Percentiles rank a stretch among this genome's conserved stretches.
These are phyloP conservation scores for Penicillium sp. DNA, from an alignment of 2,329 filamentous ascomycete genomes.

Conservation along the genomic window DNA sequence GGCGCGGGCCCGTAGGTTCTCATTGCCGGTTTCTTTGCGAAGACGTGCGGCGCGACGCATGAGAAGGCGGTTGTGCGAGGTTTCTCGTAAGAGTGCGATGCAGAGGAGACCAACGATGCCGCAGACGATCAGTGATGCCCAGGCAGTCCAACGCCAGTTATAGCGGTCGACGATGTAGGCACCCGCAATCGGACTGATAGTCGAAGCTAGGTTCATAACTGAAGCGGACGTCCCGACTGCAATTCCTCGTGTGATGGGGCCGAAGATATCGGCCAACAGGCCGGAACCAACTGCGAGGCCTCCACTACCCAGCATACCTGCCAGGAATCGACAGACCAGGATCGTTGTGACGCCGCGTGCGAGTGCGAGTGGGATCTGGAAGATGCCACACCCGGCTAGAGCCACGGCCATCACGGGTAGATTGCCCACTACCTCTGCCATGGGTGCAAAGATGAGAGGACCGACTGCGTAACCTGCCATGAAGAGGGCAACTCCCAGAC, in stretches of 20 bases:
- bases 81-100: slow-evolving; percentile 53
- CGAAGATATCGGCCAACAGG: slow-evolving; percentile 52
- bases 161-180: slow-evolving; percentile 52
- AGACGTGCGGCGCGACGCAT: slow-evolving; percentile 50
- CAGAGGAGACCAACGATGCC: slow-evolving; percentile 45
- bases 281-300: slow-evolving; percentile 55
- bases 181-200: slow-evolving; percentile 52
- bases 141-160: slow-evolving; percentile 61
- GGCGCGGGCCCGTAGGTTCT: slow-evolving; percentile 44
- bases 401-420: slow-evolving; percentile 52
- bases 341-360: slow-evolving; percentile 57
- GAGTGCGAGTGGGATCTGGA: slow-evolving; percentile 58
- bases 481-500: slow-evolving; percentile 54
- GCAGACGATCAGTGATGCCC: slow-evolving; percentile 56
- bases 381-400: slow-evolving; percentile 52
- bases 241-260: slow-evolving; percentile 47
- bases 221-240: slow-evolving; percentile 47
- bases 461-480: slow-evolving; percentile 41
- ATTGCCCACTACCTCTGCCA: slow-evolving; percentile 54
- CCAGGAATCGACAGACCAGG: slow-evolving; percentile 57
- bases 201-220: slow-evolving; percentile 53
- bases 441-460: slow-evolving; percentile 44
- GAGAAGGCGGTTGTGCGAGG: slow-evolving; percentile 53
- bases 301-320: slow-evolving; percentile 54
- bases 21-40: slow-evolving; percentile 50